A percentile compares a stretch with the other conserved stretches of the same genome.
Conservation (phyloP, 2,329 filamentous ascomycete species). For the Pseudocercospora fuligena region DNA sequence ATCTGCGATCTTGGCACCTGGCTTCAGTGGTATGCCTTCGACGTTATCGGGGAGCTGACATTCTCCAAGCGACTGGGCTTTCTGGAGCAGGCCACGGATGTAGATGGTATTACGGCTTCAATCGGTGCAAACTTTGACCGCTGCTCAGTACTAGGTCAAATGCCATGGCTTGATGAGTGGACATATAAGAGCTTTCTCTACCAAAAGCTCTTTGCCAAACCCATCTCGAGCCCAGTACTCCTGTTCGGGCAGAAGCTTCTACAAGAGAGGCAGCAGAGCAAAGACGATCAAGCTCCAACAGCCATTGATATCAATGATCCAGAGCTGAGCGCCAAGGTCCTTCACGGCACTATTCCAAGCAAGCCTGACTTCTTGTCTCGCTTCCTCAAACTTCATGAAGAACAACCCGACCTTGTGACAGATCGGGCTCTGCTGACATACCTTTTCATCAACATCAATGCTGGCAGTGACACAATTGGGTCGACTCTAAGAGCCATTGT, state of each 20-base stretch:
- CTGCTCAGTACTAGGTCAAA: conserved; percentile 35
- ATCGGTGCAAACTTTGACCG: conserved; percentile 34
- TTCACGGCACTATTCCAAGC: conserved; percentile 32
- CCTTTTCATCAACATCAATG: conserved; percentile 35
- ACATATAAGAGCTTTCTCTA: conserved; percentile 35
- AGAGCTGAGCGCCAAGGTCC: conserved; percentile 27
- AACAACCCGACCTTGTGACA: conserved; percentile 34
- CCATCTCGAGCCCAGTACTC: conserved; percentile 30
- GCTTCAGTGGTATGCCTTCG: conserved; percentile 69
- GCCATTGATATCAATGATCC: conserved; percentile 25
- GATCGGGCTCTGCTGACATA: conserved; percentile 32
- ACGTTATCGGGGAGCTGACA: conserved; percentile 36
- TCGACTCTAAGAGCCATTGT: conserved; percentile 22
- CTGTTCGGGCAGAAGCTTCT: conserved; percentile 33
- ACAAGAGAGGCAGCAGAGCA: conserved; percentile 28
- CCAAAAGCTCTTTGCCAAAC: conserved; percentile 30
- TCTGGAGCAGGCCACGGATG: conserved; percentile 30
- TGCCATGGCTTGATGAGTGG: conserved; percentile 37
- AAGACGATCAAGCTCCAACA: conserved; percentile 11
- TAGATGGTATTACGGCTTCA: conserved; percentile 23
- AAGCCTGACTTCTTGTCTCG: conserved; percentile 38
- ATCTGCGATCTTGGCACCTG: conserved; percentile 69
- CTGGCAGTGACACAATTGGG: conserved; percentile 31
- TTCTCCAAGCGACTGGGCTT: conserved; percentile 32
- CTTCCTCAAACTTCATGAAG: conserved; percentile 34